These are phyloP conservation scores for Rhodocollybia butyracea DNA, from an alignment of 768 basidiomycete genomes.

Conservation along the genomic window DNA sequence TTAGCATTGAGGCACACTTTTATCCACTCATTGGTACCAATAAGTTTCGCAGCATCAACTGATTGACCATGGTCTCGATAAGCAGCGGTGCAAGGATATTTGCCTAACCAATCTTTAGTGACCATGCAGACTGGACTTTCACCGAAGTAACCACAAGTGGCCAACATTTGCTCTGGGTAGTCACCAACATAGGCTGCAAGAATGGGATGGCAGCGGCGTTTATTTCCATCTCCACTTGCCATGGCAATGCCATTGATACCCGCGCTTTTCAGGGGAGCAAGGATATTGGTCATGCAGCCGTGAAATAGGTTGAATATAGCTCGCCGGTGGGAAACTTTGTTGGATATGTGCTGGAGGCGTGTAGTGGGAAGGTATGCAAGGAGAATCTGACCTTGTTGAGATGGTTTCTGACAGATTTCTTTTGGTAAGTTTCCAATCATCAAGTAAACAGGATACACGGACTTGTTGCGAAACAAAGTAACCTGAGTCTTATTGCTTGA, in stretches of 20 bases:
- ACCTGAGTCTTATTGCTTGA: conserved; percentile 30
- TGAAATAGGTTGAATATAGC: conserved; percentile 26
- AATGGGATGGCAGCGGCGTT: not conserved
- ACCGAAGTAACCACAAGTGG: conserved; percentile 9
- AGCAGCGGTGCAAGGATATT: conserved; percentile 20
- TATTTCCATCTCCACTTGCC: not conserved
- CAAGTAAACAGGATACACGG: conserved; percentile 30
- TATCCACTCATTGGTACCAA: not conserved
- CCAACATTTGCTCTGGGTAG: conserved; percentile 18
- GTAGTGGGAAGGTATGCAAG: conserved; percentile 29
- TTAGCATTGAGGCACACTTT: conserved; percentile 7
- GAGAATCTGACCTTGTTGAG: conserved; percentile 20
- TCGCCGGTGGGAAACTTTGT: conserved; percentile 7
- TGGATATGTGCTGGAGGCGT: conserved; percentile 10
- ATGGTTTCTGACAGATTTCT: no score
- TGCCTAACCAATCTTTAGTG: conserved; percentile 12
- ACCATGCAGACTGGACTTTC: conserved; percentile 17
- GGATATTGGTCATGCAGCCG: conserved; percentile 15
- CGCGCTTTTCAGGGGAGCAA: conserved; percentile 15
- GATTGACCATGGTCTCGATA: not conserved
- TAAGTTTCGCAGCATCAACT: not conserved
- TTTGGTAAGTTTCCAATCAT: conserved; percentile 26
- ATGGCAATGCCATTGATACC: conserved; percentile 6
- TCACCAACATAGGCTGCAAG: conserved; percentile 8
- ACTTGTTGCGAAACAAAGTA: conserved; percentile 27